Conservation (phyloP, 176 grass and related monocot species). For the Ensete glaucum region DNA sequence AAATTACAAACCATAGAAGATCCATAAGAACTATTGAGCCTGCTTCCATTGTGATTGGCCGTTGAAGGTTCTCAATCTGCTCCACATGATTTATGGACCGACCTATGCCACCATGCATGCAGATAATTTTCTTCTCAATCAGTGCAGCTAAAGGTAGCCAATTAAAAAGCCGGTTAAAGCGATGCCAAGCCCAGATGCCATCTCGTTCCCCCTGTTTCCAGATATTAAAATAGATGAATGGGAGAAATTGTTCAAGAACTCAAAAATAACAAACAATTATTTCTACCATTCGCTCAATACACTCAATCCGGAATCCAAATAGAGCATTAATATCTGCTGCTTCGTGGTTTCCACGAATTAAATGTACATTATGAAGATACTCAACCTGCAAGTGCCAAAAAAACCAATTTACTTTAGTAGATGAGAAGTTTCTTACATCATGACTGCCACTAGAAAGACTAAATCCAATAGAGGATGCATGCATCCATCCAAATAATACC, state of each 20-base stretch:
- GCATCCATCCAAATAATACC: conserved; percentile 30
- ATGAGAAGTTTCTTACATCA: neutral
- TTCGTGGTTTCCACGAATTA: conserved; percentile 97
- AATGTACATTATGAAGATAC: conserved; percentile 84
- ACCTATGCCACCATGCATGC: conserved; percentile 99
- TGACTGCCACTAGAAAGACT: neutral
- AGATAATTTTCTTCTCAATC: conserved; percentile 98
- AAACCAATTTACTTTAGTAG: neutral
- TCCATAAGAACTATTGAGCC: conserved; percentile 98
- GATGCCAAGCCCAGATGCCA: conserved; percentile 96
- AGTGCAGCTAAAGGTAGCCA: conserved; percentile 93
- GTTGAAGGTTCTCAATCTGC: conserved; percentile 90
- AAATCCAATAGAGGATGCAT: conserved; percentile 1
- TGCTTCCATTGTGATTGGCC: conserved; percentile 97
- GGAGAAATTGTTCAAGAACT: conserved; percentile 2
- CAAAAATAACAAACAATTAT: neutral
- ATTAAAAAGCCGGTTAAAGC: conserved; percentile 87
- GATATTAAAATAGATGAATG: conserved; percentile 14
- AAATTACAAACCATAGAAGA: conserved; percentile 70
- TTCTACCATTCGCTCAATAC: conserved; percentile 94
- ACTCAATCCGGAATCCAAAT: conserved; percentile 95
- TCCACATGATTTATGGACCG: conserved; percentile 95
- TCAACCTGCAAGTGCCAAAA: conserved; percentile 50
- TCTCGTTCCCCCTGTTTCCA: conserved; percentile 72
- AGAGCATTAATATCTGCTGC: conserved; percentile 98